Percentiles rank a stretch among this genome's conserved stretches.
Evolutionary conservation across 768 basidiomycete species (phyloP).

Genomic region (Mycena pura): DNA sequence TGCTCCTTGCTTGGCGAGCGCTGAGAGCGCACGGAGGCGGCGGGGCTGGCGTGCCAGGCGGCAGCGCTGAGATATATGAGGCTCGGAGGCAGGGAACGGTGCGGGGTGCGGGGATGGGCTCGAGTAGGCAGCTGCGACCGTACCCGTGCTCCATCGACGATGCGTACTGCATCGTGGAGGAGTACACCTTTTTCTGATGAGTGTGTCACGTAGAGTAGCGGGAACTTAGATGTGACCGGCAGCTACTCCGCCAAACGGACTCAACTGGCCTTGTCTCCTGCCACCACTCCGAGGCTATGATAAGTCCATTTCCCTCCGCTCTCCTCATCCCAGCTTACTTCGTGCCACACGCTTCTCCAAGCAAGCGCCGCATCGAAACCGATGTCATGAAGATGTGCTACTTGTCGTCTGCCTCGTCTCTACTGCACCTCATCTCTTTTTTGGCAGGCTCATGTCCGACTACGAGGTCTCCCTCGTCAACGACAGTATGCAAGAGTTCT

Average conservation of each 20-base stretch:
- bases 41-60: not conserved
- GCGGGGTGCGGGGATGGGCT: not conserved
- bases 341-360: conserved; percentile 69
- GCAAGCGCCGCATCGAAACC: conserved; percentile 94
- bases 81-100: not conserved
- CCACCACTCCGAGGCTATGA: conserved; percentile 53
- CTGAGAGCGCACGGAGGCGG: conserved; percentile 27
- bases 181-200: conserved; percentile 59
- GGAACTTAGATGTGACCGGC: conserved; percentile 11
- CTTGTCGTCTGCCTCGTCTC: conserved; percentile 1
- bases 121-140: conserved; percentile 41
- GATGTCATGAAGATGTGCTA: conserved; percentile 98
- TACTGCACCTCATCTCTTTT: conserved; percentile 14
- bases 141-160: conserved; percentile 66
- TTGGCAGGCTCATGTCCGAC: conserved; percentile 91
- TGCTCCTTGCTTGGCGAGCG: conserved; percentile 53
- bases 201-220: not conserved
- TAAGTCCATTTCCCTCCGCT: conserved; percentile 51
- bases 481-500: conserved; percentile 99
- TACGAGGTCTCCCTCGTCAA: conserved; percentile 98
- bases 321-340: conserved; percentile 35
- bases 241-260: conserved; percentile 14
- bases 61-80: conserved; percentile 19
- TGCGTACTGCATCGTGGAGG: conserved; percentile 74
- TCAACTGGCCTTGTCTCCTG: conserved; percentile 14